A percentile compares a stretch with the other conserved stretches of the same genome.
Conservation (phyloP, 2,329 filamentous ascomycete genomes). For the Neofusicoccum umdonicola region DNA sequence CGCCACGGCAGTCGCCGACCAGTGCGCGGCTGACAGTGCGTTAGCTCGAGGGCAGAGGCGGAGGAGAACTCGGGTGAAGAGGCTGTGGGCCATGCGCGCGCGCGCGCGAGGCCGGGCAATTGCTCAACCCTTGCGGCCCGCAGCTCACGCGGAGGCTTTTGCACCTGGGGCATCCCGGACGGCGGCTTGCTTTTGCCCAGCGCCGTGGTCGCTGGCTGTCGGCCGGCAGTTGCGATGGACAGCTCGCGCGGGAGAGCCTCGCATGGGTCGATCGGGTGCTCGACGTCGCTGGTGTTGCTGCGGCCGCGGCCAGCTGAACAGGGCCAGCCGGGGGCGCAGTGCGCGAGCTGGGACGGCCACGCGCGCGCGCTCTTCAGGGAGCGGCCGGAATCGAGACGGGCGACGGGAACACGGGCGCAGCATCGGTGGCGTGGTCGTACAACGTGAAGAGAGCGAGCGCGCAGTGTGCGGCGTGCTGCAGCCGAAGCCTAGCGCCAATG, state of each 20-base stretch:
- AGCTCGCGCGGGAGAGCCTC: not conserved
- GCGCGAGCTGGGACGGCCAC: not conserved
- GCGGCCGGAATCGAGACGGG: not conserved
- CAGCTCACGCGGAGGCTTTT: not conserved
- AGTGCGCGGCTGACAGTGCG: slow-evolving; percentile 5
- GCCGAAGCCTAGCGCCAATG: no score
- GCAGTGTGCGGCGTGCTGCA: no score
- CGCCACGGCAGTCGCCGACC: not conserved
- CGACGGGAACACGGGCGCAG: not conserved
- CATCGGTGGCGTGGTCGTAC: not conserved
- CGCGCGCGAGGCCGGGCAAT: not conserved
- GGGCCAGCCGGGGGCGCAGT: not conserved
- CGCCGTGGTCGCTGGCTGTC: not conserved
- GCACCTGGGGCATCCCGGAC: not conserved
- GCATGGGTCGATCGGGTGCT: not conserved
- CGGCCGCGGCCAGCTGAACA: not conserved
- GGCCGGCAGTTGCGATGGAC: not conserved
- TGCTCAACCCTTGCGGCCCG: not conserved
- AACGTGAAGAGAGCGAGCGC: no score
- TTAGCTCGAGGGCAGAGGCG: not conserved
- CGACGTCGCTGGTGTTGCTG: not conserved
- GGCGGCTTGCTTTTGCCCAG: not conserved
- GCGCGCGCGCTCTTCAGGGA: not conserved
- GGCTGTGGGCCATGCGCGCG: not conserved
- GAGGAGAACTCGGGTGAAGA: not conserved